Conservation (phyloP, 2,329 filamentous ascomycete genomes). For the Sporothrix inflata region DNA sequence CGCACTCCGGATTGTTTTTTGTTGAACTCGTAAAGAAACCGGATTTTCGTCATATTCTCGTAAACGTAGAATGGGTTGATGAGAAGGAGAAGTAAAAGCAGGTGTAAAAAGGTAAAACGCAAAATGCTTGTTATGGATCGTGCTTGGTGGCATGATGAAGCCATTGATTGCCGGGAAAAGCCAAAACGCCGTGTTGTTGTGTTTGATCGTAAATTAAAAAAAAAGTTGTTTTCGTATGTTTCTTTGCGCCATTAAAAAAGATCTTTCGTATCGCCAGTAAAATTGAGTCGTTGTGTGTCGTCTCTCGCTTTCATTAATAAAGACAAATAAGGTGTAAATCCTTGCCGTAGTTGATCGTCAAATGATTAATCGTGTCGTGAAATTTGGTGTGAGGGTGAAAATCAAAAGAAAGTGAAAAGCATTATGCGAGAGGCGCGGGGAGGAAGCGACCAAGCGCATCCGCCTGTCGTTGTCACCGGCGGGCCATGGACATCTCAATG, state of each 20-base stretch:
- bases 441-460: background rate
- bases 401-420: background rate
- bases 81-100: background rate
- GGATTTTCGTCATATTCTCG: background rate
- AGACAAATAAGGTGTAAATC: background rate
- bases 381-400: background rate
- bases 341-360: background rate
- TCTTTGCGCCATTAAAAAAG: conserved; percentile 14
- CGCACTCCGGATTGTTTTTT: background rate
- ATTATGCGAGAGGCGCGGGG: conserved; percentile 14
- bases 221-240: conserved; percentile 1
- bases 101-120: background rate
- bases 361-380: background rate
- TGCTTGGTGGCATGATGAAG: background rate
- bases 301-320: conserved; percentile 7
- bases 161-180: background rate
- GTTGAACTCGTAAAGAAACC: conserved; percentile 3
- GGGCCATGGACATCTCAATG: conserved; percentile 59
- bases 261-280: background rate
- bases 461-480: conserved; percentile 27
- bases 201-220: background rate
- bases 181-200: conserved; percentile 23
- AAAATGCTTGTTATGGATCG: background rate
- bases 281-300: background rate
- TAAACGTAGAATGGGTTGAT: background rate